These are phyloP conservation scores for Artemisia annua DNA, from an alignment of 129 eudicot species.

Conservation along the genomic window DNA sequence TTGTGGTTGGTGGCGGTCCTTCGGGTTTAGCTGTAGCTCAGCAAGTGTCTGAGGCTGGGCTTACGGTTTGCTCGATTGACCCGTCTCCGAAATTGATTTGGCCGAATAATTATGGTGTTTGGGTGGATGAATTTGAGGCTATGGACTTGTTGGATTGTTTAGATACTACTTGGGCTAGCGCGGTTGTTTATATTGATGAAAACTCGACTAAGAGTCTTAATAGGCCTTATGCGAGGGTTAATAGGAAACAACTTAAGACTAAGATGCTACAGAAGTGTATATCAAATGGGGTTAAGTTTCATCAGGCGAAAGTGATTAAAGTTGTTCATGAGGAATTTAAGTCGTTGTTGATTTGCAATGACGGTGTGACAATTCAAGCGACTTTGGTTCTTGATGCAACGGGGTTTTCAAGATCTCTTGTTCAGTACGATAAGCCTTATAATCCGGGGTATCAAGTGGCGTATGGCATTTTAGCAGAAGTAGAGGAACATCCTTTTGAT, in stretches of 20 bases:
- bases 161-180: slow-evolving; percentile 96
- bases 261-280: slow-evolving; percentile 96
- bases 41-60: slow-evolving; percentile 93
- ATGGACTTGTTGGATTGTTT: slow-evolving; percentile 96
- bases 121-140: slow-evolving; percentile 99
- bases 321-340: slow-evolving; percentile 86
- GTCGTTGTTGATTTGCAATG: slow-evolving; percentile 80
- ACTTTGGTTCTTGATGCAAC: slow-evolving; percentile 96
- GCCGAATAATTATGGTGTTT: slow-evolving; percentile 98
- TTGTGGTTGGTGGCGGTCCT: slow-evolving; percentile 99
- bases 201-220: slow-evolving; percentile 60
- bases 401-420: slow-evolving; percentile 82
- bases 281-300: slow-evolving; percentile 88
- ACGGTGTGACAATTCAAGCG: slow-evolving; percentile 87
- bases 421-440: slow-evolving; percentile 94
- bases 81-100: slow-evolving; percentile 90
- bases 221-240: slow-evolving; percentile 96
- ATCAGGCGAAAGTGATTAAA: slow-evolving; percentile 88
- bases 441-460: slow-evolving; percentile 99
- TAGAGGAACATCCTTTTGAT: slow-evolving; percentile 93
- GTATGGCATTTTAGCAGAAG: slow-evolving; percentile 93
- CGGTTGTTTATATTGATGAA: slow-evolving; percentile 72
- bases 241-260: slow-evolving; percentile 83
- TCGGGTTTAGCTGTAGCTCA: slow-evolving; percentile 97
- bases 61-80: slow-evolving; percentile 88